Evolutionary conservation across 2,329 filamentous ascomycete species (phyloP), one percentile per base, ranked within the genome.

Genomic region (Colletotrichum tofieldiae): DNA sequence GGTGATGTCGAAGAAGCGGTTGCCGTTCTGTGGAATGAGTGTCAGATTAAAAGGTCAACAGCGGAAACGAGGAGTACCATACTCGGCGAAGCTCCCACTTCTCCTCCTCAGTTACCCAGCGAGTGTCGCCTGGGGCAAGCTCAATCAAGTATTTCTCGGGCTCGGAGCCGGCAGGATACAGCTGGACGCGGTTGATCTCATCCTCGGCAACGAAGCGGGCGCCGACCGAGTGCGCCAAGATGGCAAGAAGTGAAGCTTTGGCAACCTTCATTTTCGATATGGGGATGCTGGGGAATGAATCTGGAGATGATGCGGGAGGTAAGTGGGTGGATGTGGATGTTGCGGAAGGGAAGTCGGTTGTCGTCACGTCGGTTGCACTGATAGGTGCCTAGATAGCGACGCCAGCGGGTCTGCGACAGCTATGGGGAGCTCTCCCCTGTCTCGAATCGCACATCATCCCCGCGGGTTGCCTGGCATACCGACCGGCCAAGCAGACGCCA

Each of bases 1-100:
- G 73, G 96, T 98, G 78, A 98, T 95, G 84, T 98, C 96, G 88
- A 98, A 97, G 87, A 98, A 98, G 78, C 92, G 93, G 76, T 92
- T 88, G 78, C 95, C 95, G 80, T 93, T 88, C 94, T 97, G 77
- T 49, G n/a, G n/a, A 26, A 59, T 6, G 7, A 5, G 37, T 5
- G 55, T 69, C 45, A 65, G 56, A 16, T 20, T 29, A 29, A 14
- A n/a, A 35, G 2, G 16, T 20, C 3, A 47, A 11, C 7, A 58
- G 52, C 8, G 7, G 29, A 3, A 47, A 20, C 2, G 20, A 35
- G 37, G 41, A 20, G 14, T 1, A 32, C 4, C 90, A 70, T 88
- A 97, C 95, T 76, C 94, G 88, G 79, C 93, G 92, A 75, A 98
- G 85, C 82, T 92, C 91, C 95, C 96, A 98, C 84, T 98, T 99